Conservation (phyloP, 2,329 filamentous ascomycete species). For the Fusarium sp. region DNA sequence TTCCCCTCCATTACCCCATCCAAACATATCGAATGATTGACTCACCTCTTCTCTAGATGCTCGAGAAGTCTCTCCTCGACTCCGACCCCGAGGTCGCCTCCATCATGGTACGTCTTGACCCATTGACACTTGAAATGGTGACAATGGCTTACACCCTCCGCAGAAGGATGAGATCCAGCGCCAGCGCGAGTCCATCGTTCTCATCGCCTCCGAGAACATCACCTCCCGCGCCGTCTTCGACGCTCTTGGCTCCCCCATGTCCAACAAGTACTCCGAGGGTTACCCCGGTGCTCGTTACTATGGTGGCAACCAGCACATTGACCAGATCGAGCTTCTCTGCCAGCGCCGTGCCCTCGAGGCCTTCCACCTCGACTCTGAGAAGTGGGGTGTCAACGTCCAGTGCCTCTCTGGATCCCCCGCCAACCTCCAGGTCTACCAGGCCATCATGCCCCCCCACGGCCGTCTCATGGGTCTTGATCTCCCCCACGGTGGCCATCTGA, state of each 20-base stretch:
- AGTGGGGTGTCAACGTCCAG: slow-evolving; percentile 99
- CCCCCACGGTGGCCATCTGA: slow-evolving; percentile 93
- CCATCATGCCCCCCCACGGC: slow-evolving; percentile 94
- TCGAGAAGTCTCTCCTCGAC: slow-evolving; percentile 93
- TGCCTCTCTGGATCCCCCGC: slow-evolving; percentile 92
- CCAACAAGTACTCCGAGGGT: slow-evolving; percentile 99
- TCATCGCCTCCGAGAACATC: slow-evolving; percentile 99
- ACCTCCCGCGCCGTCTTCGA: slow-evolving; percentile 98
- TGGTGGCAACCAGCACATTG: slow-evolving; percentile 98
- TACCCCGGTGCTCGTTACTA: slow-evolving; percentile 99
- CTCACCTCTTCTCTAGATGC: slow-evolving; percentile 71
- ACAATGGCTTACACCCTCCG: slow-evolving; percentile 47
- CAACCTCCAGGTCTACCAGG: slow-evolving; percentile 98
- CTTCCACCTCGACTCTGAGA: slow-evolving; percentile 85
- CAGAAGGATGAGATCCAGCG: slow-evolving; percentile 94
- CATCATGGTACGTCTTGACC: slow-evolving; percentile 82
- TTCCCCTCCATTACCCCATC: slow-evolving; percentile 44
- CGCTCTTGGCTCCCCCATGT: slow-evolving; percentile 93
- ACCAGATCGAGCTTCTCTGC: slow-evolving; percentile 94
- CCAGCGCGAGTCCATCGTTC: slow-evolving; percentile 97
- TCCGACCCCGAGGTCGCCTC: slow-evolving; percentile 93
- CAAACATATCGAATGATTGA: slow-evolving; percentile 19
- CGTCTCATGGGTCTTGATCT: slow-evolving; percentile 97
- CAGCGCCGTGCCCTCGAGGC: slow-evolving; percentile 92
- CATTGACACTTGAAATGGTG: slow-evolving; percentile 1